These are phyloP conservation scores for Salix viminalis DNA, from an alignment of 345 rosid species.

Conservation along the genomic window DNA sequence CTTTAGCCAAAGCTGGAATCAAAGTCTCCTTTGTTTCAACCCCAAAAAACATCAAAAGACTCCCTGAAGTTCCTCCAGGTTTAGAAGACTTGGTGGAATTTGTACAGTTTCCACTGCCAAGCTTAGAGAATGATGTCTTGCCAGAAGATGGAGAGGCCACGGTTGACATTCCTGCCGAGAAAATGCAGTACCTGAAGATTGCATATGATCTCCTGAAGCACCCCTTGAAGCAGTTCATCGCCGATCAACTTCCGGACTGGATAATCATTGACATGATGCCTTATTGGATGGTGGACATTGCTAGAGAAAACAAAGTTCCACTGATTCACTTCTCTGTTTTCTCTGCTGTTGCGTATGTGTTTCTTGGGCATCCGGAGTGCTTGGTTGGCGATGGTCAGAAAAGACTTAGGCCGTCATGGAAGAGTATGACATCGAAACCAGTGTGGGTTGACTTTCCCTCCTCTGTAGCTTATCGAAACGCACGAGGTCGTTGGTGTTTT, in stretches of 20 bases:
- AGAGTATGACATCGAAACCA: constrained; percentile 9
- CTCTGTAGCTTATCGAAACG: background rate
- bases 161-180: constrained; percentile 22
- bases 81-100: background rate
- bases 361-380: constrained; percentile 2
- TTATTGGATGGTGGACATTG: constrained; percentile 25
- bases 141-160: constrained; percentile 35
- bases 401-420: constrained; percentile 1
- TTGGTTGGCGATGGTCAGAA: constrained; percentile 1
- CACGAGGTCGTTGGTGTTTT: background rate
- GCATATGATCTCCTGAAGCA: constrained; percentile 28
- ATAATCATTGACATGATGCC: constrained; percentile 19
- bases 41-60: constrained; percentile 20
- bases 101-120: constrained; percentile 24
- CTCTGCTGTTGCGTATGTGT: background rate
- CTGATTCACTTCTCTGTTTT: constrained; percentile 15
- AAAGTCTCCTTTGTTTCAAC: constrained; percentile 18
- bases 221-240: constrained; percentile 19
- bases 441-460: constrained; percentile 24
- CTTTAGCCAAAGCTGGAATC: constrained; percentile 21
- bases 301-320: constrained; percentile 16
- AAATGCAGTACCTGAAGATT: constrained; percentile 17
- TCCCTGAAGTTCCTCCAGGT: constrained; percentile 23
- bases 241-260: constrained; percentile 18
- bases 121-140: background rate